phyloP scores from a whole-genome alignment of 768 basidiomycete genomes.

The Russula compacta region DNA sequence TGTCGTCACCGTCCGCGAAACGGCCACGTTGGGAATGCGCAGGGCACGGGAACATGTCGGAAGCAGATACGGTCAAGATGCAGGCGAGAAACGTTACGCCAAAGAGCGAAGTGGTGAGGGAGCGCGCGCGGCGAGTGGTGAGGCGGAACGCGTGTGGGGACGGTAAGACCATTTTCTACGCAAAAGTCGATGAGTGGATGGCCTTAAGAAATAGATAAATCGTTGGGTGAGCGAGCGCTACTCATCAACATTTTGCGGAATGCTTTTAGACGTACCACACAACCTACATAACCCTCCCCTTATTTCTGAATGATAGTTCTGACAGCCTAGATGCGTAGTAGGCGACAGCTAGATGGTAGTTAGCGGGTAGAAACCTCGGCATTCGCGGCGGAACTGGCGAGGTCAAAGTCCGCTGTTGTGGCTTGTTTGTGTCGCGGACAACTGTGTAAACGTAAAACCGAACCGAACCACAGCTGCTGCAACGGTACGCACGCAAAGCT shows the following conservation, averaged over 20 bases:
- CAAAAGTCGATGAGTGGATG: too few species aligned
- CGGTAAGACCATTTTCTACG: conserved; percentile 44
- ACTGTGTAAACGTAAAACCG: too few species aligned
- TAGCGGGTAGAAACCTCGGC: too few species aligned
- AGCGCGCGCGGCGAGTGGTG: conserved; percentile 50
- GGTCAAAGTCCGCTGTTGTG: neutral
- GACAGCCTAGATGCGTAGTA: neutral
- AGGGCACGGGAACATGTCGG: conserved; percentile 72
- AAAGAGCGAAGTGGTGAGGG: conserved; percentile 71
- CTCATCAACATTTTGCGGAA: too few species aligned
- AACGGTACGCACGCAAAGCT: too few species aligned
- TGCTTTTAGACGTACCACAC: neutral
- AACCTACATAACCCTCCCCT: conserved; percentile 1
- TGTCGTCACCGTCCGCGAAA: conserved; percentile 50
- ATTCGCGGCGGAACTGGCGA: neutral
- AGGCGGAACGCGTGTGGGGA: conserved; percentile 43
- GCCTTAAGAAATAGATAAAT: too few species aligned
- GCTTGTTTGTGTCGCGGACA: neutral
- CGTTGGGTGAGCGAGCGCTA: neutral
- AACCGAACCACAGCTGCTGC: too few species aligned
- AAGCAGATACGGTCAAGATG: conserved; percentile 72
- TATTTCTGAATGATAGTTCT: neutral
- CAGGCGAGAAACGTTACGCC: conserved; percentile 72
- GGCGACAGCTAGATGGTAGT: neutral
- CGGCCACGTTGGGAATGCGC: conserved; percentile 50